These are phyloP conservation scores for Aspergillus haitiensis DNA, from an alignment of 495 filamentous ascomycete genomes.

Conservation along the genomic window DNA sequence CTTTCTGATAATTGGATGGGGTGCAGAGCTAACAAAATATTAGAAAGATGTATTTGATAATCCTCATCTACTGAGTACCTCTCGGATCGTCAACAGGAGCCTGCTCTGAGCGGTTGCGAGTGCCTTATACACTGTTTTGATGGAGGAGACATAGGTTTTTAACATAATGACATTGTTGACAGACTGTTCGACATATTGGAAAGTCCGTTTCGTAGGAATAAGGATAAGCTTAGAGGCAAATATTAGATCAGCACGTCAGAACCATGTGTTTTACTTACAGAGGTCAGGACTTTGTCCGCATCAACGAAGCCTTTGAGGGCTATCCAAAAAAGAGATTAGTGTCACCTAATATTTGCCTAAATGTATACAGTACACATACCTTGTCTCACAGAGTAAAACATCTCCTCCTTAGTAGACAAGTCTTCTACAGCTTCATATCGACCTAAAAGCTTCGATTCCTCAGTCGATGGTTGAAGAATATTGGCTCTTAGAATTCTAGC, in stretches of 20 bases:
- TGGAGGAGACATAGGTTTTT: constrained; percentile 73
- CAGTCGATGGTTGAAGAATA: constrained; percentile 86
- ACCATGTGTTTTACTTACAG: constrained; percentile 24
- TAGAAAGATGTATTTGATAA: background rate
- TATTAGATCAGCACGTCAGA: constrained; percentile 26
- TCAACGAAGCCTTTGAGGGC: constrained; percentile 71
- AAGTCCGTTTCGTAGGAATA: constrained; percentile 62
- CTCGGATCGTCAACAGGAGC: constrained; percentile 64
- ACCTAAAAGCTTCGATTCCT: constrained; percentile 57
- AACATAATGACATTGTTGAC: constrained; percentile 85
- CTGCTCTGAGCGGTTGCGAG: constrained; percentile 64
- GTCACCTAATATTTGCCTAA: background rate
- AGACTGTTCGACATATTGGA: constrained; percentile 70
- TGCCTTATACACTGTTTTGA: constrained; percentile 66
- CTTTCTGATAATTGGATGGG: constrained; percentile 55
- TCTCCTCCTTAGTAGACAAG: constrained; percentile 77
- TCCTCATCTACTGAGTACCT: constrained; percentile 39
- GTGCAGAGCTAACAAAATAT: constrained; percentile 55
- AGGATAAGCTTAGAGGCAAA: constrained; percentile 56
- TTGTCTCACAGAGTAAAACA: constrained; percentile 77
- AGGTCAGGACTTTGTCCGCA: constrained; percentile 41
- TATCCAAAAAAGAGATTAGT: constrained; percentile 26
- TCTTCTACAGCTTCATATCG: constrained; percentile 86
- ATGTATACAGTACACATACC: constrained; percentile 33
- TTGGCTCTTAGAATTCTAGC: constrained; percentile 75